Evolutionary conservation across 2,329 filamentous ascomycete genomes (phyloP).

Genomic region (Trichoderma gracile): DNA sequence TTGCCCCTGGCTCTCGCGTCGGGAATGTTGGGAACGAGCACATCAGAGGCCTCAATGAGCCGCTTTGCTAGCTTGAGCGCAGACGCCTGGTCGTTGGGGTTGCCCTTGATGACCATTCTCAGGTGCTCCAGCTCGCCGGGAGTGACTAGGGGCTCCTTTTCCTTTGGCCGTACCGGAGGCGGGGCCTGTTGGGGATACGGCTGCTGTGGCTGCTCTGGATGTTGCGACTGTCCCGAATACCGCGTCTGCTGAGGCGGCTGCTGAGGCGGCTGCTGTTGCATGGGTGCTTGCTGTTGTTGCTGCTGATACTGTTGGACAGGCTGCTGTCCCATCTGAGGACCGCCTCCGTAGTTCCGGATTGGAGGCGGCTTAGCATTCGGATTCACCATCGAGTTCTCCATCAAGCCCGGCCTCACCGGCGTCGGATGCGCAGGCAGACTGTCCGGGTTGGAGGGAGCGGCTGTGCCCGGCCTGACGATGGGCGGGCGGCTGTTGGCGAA

Average conservation of each 20-base stretch:
- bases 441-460: slow-evolving; percentile 44
- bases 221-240: not conserved
- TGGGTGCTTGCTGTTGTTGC: slow-evolving; percentile 36
- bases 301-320: slow-evolving; percentile 32
- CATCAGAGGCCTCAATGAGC: slow-evolving; percentile 78
- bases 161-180: slow-evolving; percentile 33
- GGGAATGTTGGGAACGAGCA: slow-evolving; percentile 64
- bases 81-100: slow-evolving; percentile 70
- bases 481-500: slow-evolving; percentile 12
- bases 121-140: slow-evolving; percentile 75
- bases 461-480: slow-evolving; percentile 31
- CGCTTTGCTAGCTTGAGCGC: slow-evolving; percentile 78
- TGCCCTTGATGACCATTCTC: slow-evolving; percentile 66
- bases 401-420: slow-evolving; percentile 63
- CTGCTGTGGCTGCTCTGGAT: slow-evolving; percentile 33
- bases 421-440: slow-evolving; percentile 60
- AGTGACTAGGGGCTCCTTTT: slow-evolving; percentile 62
- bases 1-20: slow-evolving; percentile 74
- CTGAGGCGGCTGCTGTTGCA: slow-evolving; percentile 37
- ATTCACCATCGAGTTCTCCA: slow-evolving; percentile 58
- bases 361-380: slow-evolving; percentile 60
- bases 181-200: slow-evolving; percentile 24
- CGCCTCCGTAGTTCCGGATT: slow-evolving; percentile 55
- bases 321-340: slow-evolving; percentile 44
- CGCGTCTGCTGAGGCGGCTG: slow-evolving; percentile 31